A percentile compares a stretch with the other conserved stretches of the same genome.
These are phyloP conservation scores for Austroboletus festivus DNA, from an alignment of 768 basidiomycete genomes.

Conservation along the genomic window DNA sequence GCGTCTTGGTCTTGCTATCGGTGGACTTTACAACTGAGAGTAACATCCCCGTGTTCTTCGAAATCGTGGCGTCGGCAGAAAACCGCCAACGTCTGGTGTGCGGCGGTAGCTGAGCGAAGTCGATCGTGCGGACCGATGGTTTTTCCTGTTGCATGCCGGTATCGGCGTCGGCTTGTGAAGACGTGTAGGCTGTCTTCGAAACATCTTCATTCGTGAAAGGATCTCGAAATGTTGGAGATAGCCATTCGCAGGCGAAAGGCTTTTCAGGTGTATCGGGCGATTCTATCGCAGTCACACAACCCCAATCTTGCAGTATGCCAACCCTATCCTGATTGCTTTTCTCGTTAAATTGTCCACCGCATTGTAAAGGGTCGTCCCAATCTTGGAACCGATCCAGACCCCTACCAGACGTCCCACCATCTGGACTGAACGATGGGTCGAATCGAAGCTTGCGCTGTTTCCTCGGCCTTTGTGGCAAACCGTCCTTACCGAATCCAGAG, in stretches of 20 bases:
- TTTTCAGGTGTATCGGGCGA: constrained; percentile 12
- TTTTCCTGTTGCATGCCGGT: neutral
- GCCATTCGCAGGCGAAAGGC: neutral
- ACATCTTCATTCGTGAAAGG: neutral
- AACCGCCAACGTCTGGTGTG: constrained; percentile 12
- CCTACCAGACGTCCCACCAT: neutral
- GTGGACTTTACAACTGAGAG: constrained; percentile 7
- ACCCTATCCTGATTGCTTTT: neutral
- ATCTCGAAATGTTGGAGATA: neutral
- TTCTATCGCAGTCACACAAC: neutral
- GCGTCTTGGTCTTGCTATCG: constrained; percentile 17
- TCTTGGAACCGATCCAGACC: constrained; percentile 2
- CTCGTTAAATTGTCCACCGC: neutral
- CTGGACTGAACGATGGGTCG: constrained; percentile 23
- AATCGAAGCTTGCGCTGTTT: constrained; percentile 29
- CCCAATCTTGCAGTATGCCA: neutral
- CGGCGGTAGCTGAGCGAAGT: constrained; percentile 25
- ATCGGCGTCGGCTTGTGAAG: neutral
- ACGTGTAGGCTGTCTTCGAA: neutral
- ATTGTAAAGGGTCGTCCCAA: neutral
- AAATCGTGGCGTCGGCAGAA: neutral
- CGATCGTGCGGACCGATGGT: constrained; percentile 21
- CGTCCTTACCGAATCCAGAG: constrained; percentile 30
- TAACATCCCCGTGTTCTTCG: neutral
- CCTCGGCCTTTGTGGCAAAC: constrained; percentile 29